Conservation (phyloP, 306 rosid genomes). For the Cucurbita moschata region DNA sequence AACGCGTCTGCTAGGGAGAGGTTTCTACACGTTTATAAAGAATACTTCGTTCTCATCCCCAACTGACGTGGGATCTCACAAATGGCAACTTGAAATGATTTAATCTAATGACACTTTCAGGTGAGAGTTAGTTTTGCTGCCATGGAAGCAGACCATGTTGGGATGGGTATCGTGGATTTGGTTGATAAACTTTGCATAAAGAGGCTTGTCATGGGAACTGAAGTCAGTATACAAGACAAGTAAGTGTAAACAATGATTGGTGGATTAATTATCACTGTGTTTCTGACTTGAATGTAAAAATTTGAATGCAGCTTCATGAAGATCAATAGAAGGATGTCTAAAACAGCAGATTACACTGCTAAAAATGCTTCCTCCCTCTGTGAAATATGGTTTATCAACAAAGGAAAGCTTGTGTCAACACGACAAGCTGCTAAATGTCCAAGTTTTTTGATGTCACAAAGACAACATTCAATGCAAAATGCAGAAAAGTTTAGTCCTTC, state of each 20-base stretch:
- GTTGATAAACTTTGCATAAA: constrained; percentile 31
- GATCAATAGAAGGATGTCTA: constrained; percentile 42
- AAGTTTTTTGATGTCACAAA: constrained; percentile 19
- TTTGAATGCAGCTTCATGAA: constrained; percentile 42
- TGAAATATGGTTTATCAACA: constrained; percentile 69
- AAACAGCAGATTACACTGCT: constrained; percentile 52
- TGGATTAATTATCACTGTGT: neutral
- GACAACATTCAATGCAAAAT: constrained; percentile 23
- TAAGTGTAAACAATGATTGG: constrained; percentile 22
- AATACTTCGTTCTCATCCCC: no score
- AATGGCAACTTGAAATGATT: neutral
- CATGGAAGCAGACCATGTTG: constrained; percentile 43
- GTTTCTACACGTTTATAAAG: no score
- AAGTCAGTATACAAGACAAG: constrained; percentile 29
- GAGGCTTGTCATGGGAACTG: constrained; percentile 64
- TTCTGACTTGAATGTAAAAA: neutral
- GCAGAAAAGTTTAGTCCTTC: constrained; percentile 17
- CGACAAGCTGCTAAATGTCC: constrained; percentile 48
- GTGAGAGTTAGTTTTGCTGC: constrained; percentile 36
- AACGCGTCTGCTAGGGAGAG: no score
- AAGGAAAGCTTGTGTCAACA: constrained; percentile 63
- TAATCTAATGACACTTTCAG: constrained; percentile 14
- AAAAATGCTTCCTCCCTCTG: constrained; percentile 51
- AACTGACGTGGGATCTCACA: no score
- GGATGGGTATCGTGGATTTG: constrained; percentile 60